Evolutionary conservation across 371 early-diverging fungal species (phyloP).

Genomic region (Zychaea mexicana): DNA sequence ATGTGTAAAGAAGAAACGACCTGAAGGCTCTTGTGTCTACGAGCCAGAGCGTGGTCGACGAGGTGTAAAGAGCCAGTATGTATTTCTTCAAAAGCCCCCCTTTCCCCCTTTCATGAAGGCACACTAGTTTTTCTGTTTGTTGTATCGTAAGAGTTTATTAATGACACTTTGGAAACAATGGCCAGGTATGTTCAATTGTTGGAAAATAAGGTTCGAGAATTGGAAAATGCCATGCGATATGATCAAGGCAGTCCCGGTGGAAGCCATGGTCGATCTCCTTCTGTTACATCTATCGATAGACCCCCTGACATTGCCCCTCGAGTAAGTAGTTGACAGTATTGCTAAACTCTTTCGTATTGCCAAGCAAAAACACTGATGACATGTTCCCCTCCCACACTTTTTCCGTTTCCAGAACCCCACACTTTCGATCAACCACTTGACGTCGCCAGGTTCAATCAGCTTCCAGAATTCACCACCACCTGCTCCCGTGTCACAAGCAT

Average conservation of each 20-base stretch:
- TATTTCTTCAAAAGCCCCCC: background rate
- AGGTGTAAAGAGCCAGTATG: slow-evolving; percentile 29
- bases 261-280: slow-evolving; percentile 6
- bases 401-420: slow-evolving; percentile 1
- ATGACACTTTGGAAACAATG: no score
- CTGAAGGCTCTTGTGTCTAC: slow-evolving; percentile 20
- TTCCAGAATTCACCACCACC: background rate
- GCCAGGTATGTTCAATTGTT: slow-evolving; percentile 29
- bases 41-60: slow-evolving; percentile 26
- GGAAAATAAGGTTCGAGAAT: slow-evolving; percentile 25
- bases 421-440: slow-evolving; percentile 6
- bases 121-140: no score
- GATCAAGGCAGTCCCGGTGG: background rate
- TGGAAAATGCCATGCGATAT: slow-evolving; percentile 16
- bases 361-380: background rate
- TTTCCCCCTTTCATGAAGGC: no score
- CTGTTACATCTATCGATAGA: background rate
- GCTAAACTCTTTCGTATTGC: background rate
- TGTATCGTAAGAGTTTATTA: no score
- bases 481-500: background rate
- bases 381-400: background rate
- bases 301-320: background rate
- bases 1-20: slow-evolving; percentile 25
- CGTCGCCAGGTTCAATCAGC: background rate
- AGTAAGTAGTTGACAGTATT: background rate